Evolutionary conservation across 495 filamentous ascomycete genomes (phyloP).

Genomic region (Penicillium ucsense): DNA sequence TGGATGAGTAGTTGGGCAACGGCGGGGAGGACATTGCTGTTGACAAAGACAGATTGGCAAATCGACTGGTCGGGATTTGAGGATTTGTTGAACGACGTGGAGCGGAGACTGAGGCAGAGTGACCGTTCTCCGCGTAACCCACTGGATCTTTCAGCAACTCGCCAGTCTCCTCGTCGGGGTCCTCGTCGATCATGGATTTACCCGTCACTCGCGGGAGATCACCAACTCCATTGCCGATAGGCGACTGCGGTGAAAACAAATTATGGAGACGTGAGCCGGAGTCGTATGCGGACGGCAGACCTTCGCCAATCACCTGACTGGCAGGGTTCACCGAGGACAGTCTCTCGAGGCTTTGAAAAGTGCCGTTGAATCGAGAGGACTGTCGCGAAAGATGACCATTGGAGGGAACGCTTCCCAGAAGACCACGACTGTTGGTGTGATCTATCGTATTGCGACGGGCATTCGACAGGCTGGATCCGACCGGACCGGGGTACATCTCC

Average conservation of each 20-base stretch:
- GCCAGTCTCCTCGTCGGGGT: conserved; percentile 76
- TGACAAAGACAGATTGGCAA: conserved; percentile 61
- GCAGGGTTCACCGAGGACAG: conserved; percentile 55
- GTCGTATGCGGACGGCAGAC: conserved; percentile 52
- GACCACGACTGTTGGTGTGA: conserved; percentile 39
- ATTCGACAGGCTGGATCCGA: conserved; percentile 31
- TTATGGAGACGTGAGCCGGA: conserved; percentile 55
- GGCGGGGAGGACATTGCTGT: conserved; percentile 50
- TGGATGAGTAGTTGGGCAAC: conserved; percentile 36
- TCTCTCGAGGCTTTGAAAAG: conserved; percentile 64
- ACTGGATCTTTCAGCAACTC: conserved; percentile 77
- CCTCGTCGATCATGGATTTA: conserved; percentile 78
- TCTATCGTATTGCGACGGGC: conserved; percentile 52
- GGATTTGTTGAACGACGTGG: conserved; percentile 65
- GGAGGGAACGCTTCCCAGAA: conserved; percentile 46
- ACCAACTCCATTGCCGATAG: conserved; percentile 63
- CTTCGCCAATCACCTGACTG: conserved; percentile 40
- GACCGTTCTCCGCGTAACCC: conserved; percentile 71
- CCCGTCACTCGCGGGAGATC: conserved; percentile 64
- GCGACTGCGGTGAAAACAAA: conserved; percentile 77
- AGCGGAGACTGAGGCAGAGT: conserved; percentile 32
- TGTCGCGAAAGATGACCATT: conserved; percentile 52
- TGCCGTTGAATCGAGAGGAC: conserved; percentile 66
- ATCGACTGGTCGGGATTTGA: conserved; percentile 60
- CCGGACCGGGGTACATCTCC: conserved; percentile 49